Conservation (phyloP, 495 filamentous ascomycete genomes). For the Patellaria atrata region DNA sequence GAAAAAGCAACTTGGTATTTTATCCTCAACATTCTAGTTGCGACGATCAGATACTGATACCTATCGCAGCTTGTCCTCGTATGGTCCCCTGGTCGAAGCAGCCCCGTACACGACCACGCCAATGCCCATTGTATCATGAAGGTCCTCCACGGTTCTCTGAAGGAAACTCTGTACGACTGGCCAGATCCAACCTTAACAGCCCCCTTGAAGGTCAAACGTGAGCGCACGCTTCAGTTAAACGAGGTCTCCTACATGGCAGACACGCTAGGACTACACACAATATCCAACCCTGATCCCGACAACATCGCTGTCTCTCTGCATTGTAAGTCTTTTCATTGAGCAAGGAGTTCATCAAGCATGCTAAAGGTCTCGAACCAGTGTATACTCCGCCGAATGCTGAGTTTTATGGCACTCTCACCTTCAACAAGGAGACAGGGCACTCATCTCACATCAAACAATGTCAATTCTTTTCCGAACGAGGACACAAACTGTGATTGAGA, state of each 20-base stretch:
- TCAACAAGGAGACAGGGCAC: slow-evolving; percentile 56
- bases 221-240: slow-evolving; percentile 42
- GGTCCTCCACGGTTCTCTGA: slow-evolving; percentile 60
- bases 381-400: slow-evolving; percentile 87
- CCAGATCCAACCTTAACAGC: slow-evolving; percentile 39
- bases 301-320: slow-evolving; percentile 77
- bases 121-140: slow-evolving; percentile 32
- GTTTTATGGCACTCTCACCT: slow-evolving; percentile 56
- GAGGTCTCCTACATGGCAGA: slow-evolving; percentile 79
- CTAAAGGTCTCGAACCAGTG: slow-evolving; percentile 36
- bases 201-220: slow-evolving; percentile 36
- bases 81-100: slow-evolving; percentile 82
- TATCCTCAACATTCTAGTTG: background rate
- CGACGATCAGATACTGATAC: too few species aligned
- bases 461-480: slow-evolving; percentile 41
- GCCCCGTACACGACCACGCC: slow-evolving; percentile 61
- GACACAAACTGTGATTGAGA: slow-evolving; percentile 25
- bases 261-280: slow-evolving; percentile 66
- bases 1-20: slow-evolving; percentile 74
- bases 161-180: slow-evolving; percentile 68
- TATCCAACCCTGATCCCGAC: slow-evolving; percentile 55
- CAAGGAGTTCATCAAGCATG: background rate
- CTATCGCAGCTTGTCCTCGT: slow-evolving; percentile 60
- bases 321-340: slow-evolving; percentile 34
- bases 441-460: slow-evolving; percentile 53